Conservation (phyloP, 2,329 filamentous ascomycete genomes). For the Aureobasidium sp. region DNA sequence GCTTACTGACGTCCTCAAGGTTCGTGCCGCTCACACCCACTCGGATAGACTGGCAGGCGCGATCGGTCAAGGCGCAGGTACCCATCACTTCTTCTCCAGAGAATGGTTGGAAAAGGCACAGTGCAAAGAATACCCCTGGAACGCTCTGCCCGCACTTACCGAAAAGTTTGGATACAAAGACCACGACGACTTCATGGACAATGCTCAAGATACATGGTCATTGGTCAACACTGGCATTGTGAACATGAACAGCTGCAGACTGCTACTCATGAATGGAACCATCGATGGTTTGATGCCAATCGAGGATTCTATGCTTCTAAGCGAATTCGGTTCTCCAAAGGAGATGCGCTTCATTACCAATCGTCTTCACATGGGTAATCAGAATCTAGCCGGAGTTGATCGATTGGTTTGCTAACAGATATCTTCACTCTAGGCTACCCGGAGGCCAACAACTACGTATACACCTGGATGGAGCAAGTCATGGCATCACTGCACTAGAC, state of each 20-base stretch:
- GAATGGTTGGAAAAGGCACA: constrained; percentile 57
- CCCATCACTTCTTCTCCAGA: constrained; percentile 53
- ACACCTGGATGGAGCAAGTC: constrained; percentile 56
- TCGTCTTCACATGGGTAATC: constrained; percentile 53
- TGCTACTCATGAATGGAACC: constrained; percentile 56
- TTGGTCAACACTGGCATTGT: constrained; percentile 54
- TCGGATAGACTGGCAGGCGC: constrained; percentile 45
- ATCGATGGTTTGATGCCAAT: constrained; percentile 61
- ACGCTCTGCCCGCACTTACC: constrained; percentile 40
- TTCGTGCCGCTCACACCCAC: constrained; percentile 62
- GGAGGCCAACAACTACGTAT: constrained; percentile 49
- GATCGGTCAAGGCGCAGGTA: constrained; percentile 58
- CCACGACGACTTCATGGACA: constrained; percentile 24
- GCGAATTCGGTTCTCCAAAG: constrained; percentile 59
- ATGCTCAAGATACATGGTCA: constrained; percentile 53
- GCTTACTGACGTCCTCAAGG: constrained; percentile 2
- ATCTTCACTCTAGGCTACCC: constrained; percentile 44
- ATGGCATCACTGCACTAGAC: constrained; percentile 31
- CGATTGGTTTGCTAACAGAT: not conserved
- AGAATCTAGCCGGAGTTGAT: too few relatives aligned
- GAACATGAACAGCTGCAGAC: constrained; percentile 44
- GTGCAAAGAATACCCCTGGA: constrained; percentile 52
- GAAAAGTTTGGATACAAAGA: constrained; percentile 45
- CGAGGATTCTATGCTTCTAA: constrained; percentile 58
- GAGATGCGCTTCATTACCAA: constrained; percentile 58